Percentiles rank a stretch among this genome's conserved stretches.
phyloP scores from a whole-genome alignment of 2,329 filamentous ascomycete species.

The Akanthomyces dipterigenus region DNA sequence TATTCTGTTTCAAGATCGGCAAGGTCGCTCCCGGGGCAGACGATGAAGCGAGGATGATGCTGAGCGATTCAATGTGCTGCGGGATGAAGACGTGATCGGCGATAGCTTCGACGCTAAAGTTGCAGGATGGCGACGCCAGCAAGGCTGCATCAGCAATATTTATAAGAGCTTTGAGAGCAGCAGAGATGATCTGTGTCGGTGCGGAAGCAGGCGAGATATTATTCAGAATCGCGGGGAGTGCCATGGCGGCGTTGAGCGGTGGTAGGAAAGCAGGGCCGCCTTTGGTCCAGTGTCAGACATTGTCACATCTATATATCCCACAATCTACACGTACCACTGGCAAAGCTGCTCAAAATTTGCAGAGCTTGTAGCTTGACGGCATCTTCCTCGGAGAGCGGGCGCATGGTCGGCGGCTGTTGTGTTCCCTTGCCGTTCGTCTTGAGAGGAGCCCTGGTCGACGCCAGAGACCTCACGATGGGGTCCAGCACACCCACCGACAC shows the following conservation, averaged over 20 bases:
- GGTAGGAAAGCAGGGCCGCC: slow-evolving; percentile 73
- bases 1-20: slow-evolving; percentile 55
- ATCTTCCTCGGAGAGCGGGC: slow-evolving; percentile 53
- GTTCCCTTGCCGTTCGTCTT: slow-evolving; percentile 35
- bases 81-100: slow-evolving; percentile 59
- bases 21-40: slow-evolving; percentile 46
- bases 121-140: slow-evolving; percentile 44
- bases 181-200: slow-evolving; percentile 60
- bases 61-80: slow-evolving; percentile 54
- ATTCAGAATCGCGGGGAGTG: slow-evolving; percentile 63
- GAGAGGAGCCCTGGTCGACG: slow-evolving; percentile 24
- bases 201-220: slow-evolving; percentile 60
- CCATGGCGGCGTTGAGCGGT: slow-evolving; percentile 62
- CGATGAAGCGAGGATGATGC: slow-evolving; percentile 47
- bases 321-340: slow-evolving; percentile 56
- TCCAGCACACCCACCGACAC: slow-evolving; percentile 63
- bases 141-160: slow-evolving; percentile 61
- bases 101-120: slow-evolving; percentile 43
- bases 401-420: slow-evolving; percentile 26
- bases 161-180: slow-evolving; percentile 67
- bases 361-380: slow-evolving; percentile 69
- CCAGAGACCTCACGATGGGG: slow-evolving; percentile 44
- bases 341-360: slow-evolving; percentile 77
- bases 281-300: slow-evolving; percentile 28
- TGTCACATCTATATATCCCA: neutral